Evolutionary conservation across 1,284 basidiomycete genomes (phyloP).

Genomic region (Ustilago xerochloae): DNA sequence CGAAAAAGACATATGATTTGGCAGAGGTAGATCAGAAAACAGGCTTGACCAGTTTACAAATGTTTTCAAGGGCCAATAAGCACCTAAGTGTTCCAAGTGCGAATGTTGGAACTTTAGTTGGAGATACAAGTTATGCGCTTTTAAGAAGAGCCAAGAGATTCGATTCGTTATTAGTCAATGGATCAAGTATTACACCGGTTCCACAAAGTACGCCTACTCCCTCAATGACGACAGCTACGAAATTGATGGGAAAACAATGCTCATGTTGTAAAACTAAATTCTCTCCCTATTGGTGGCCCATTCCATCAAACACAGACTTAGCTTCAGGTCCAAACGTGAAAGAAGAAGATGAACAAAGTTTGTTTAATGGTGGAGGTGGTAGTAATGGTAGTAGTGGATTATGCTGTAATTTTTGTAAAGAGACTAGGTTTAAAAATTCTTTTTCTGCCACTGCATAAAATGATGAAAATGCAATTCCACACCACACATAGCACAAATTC

Average conservation of each 20-base stretch:
- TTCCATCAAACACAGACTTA: not conserved
- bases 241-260: conserved; percentile 7
- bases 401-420: conserved; percentile 45
- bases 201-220: not conserved
- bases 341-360: not conserved
- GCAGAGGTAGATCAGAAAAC: conserved; percentile 82
- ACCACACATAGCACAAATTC: too few relatives aligned
- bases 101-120: conserved; percentile 14
- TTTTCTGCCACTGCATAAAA: not conserved
- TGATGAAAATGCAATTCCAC: not conserved
- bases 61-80: conserved; percentile 85
- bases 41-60: conserved; percentile 85
- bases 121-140: conserved; percentile 55
- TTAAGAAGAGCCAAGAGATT: conserved; percentile 56
- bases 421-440: conserved; percentile 16
- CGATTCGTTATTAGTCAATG: conserved; percentile 26
- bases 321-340: conserved; percentile 5
- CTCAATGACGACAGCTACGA: not conserved
- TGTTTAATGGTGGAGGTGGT: too few relatives aligned
- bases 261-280: conserved; percentile 31
- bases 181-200: not conserved
- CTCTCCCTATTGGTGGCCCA: conserved; percentile 48
- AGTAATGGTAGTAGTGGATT: too few relatives aligned
- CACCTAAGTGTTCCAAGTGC: conserved; percentile 71
- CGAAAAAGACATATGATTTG: conserved; percentile 79